A percentile compares a stretch with the other conserved stretches of the same genome.
Evolutionary conservation across 106 monocot species (phyloP).

Genomic region (Chionographis japonica): DNA sequence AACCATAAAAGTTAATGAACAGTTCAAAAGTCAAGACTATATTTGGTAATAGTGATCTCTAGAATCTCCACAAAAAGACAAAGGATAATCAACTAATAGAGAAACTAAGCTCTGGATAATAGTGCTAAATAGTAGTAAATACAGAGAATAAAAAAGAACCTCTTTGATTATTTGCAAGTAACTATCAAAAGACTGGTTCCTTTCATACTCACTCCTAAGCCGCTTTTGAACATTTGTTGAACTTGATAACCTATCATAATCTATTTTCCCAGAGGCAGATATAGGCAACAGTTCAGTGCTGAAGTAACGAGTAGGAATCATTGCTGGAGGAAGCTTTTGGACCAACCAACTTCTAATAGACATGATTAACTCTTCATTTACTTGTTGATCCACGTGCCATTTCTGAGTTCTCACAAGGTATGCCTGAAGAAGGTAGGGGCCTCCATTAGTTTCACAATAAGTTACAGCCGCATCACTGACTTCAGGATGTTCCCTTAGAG

Average conservation of each 20-base stretch:
- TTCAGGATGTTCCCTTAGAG: constrained; percentile 60
- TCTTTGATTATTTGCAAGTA: constrained; percentile 60
- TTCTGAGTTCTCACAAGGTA: constrained; percentile 20
- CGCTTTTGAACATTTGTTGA: constrained; percentile 15
- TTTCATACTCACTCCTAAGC: constrained; percentile 7
- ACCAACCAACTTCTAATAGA: constrained; percentile 61
- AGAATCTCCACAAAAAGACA: not conserved
- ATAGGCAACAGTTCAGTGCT: constrained; percentile 42
- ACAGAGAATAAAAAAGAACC: constrained; percentile 24
- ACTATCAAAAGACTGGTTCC: constrained; percentile 10
- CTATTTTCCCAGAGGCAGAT: constrained; percentile 70
- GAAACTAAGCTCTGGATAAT: not conserved
- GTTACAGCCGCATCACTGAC: constrained; percentile 67
- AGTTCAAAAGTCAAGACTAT: too few species aligned
- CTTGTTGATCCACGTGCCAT: constrained; percentile 2
- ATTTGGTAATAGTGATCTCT: too few species aligned
- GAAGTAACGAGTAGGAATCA: constrained; percentile 58
- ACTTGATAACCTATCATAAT: constrained; percentile 49
- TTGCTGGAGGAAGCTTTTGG: constrained; percentile 56
- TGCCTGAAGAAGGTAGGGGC: constrained; percentile 33
- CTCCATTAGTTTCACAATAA: constrained; percentile 20
- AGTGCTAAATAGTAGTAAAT: too few species aligned
- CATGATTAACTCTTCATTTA: constrained; percentile 19
- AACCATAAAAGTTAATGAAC: too few species aligned
- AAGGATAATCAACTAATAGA: not conserved